A percentile compares a stretch with the other conserved stretches of the same genome.
Evolutionary conservation across 306 rosid genomes (phyloP).

Genomic region (Vicia villosa): DNA sequence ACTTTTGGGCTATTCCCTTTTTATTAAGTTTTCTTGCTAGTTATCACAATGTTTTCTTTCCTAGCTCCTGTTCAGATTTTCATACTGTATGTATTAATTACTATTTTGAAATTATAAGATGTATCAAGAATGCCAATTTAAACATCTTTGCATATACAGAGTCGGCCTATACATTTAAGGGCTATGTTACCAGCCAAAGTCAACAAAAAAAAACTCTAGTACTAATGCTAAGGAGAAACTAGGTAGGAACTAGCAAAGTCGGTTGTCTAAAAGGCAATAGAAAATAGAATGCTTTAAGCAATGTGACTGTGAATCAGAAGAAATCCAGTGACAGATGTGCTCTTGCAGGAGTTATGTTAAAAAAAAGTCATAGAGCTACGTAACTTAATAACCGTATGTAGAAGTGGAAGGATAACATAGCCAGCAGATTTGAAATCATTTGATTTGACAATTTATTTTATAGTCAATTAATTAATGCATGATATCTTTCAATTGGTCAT

Average conservation of each 20-base stretch:
- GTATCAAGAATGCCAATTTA: conserved; percentile 28
- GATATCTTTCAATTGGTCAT: not conserved
- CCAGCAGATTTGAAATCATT: conserved; percentile 25
- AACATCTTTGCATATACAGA: conserved; percentile 39
- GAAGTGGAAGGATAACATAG: conserved; percentile 24
- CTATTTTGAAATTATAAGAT: not conserved
- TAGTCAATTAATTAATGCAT: not conserved
- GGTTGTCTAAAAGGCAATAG: conserved; percentile 23
- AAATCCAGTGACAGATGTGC: conserved; percentile 50
- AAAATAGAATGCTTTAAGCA: conserved; percentile 52
- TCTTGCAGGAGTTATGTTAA: conserved; percentile 30
- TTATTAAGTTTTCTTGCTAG: conserved; percentile 4
- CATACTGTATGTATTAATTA: not conserved
- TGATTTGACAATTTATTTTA: not conserved
- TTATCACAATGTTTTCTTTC: not conserved
- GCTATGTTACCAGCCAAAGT: conserved; percentile 44
- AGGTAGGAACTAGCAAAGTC: conserved; percentile 6
- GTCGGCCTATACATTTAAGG: conserved; percentile 39
- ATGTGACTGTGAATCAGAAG: conserved; percentile 33
- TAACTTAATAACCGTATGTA: conserved; percentile 10
- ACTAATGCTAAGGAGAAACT: conserved; percentile 46
- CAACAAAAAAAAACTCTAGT: conserved; percentile 30
- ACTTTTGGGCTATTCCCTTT: not conserved
- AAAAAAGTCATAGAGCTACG: conserved; percentile 38
- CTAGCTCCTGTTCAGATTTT: not conserved